Percentiles rank a stretch among this genome's conserved stretches.
Conservation (phyloP, 768 basidiomycete species). For the Panaeolus cyanescens region DNA sequence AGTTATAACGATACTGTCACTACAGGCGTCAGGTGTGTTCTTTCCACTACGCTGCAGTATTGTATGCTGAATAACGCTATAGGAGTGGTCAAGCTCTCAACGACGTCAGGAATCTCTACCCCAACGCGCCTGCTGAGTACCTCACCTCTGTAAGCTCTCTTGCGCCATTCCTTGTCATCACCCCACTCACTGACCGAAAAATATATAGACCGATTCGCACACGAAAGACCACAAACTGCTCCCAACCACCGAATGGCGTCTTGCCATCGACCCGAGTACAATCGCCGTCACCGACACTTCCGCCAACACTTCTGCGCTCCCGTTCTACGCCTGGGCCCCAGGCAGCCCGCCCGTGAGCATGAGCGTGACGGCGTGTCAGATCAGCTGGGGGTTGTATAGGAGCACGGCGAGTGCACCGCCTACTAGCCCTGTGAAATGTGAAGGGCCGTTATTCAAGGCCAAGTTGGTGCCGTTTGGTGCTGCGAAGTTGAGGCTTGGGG, state of each 20-base stretch:
- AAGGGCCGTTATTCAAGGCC: constrained; percentile 30
- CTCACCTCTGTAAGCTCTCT: constrained; percentile 33
- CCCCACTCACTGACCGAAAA: not conserved
- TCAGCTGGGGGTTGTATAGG: constrained; percentile 33
- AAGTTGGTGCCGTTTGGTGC: constrained; percentile 42
- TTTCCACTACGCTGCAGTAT: not conserved
- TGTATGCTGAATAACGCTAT: not conserved
- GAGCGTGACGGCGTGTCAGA: constrained; percentile 38
- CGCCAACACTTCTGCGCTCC: constrained; percentile 23
- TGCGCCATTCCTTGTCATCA: not conserved
- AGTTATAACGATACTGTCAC: constrained; percentile 33
- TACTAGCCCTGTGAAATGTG: constrained; percentile 32
- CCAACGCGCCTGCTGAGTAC: constrained; percentile 34
- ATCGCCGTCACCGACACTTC: constrained; percentile 34
- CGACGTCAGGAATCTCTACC: constrained; percentile 35
- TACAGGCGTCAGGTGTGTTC: constrained; percentile 31
- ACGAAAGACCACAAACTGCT: constrained; percentile 39
- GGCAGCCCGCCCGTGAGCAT: constrained; percentile 39
- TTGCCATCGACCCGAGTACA: constrained; percentile 41
- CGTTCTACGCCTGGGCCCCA: constrained; percentile 42
- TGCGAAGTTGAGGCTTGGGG: constrained; percentile 40
- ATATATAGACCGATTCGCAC: constrained; percentile 36
- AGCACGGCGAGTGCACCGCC: constrained; percentile 39
- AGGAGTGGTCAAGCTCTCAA: constrained; percentile 39
- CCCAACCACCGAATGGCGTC: constrained; percentile 37